phyloP scores from a whole-genome alignment of 176 grass and related monocot genomes.

The barley (Hordeum vulgare) region DNA sequence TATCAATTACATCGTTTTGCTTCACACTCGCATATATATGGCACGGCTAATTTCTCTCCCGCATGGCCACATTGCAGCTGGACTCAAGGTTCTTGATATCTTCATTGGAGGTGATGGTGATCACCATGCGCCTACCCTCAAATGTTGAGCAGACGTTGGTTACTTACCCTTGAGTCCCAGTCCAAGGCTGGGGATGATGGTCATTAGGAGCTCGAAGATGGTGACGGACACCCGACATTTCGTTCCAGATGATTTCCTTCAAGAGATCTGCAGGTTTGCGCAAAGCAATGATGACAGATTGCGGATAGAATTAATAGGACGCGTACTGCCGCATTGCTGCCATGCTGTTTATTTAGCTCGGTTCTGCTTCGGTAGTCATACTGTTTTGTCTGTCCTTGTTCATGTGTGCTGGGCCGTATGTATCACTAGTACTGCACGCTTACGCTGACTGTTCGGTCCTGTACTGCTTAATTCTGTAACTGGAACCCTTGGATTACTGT shows the following conservation, averaged over 20 bases:
- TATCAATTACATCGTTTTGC: not conserved
- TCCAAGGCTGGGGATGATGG: constrained; percentile 50
- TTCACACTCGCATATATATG: not conserved
- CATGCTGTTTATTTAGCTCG: constrained; percentile 8
- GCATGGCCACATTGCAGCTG: constrained; percentile 58
- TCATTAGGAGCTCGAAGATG: constrained; percentile 89
- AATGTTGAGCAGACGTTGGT: constrained; percentile 76
- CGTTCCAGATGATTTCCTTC: constrained; percentile 74
- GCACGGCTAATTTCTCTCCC: not conserved
- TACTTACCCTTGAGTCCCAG: constrained; percentile 72
- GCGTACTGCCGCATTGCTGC: too few species aligned
- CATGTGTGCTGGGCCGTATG: not conserved
- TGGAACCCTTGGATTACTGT: not conserved
- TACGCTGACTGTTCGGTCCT: not conserved
- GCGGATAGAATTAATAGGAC: constrained; percentile 3
- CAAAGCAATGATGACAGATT: constrained; percentile 42
- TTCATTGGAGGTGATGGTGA: constrained; percentile 65
- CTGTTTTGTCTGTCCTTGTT: constrained; percentile 6
- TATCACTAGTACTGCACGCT: not conserved
- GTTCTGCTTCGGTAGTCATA: not conserved
- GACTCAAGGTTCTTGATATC: constrained; percentile 59
- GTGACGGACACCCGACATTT: constrained; percentile 57
- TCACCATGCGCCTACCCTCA: constrained; percentile 71
- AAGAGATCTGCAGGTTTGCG: constrained; percentile 79
- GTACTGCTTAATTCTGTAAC: not conserved